Evolutionary conservation across 2,329 filamentous ascomycete genomes (phyloP), one percentile per base, ranked within the genome.

Genomic region (Exophiala lecanii-corni): DNA sequence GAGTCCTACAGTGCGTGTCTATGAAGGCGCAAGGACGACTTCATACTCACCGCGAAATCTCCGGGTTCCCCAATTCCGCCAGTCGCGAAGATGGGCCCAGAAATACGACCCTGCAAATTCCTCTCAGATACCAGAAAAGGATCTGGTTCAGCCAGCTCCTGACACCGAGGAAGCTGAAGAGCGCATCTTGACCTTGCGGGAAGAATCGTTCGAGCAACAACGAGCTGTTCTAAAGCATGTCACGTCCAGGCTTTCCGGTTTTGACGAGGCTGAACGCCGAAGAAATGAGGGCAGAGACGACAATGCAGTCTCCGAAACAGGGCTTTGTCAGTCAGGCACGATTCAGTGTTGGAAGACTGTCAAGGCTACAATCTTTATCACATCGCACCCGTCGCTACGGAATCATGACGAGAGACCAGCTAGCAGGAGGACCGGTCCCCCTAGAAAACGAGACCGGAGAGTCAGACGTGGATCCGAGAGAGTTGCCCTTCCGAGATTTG

Each of bases 191-290:
- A 39, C 44, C 12, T 37, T 44, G 21, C 47, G 47, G 35, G 44
- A 45, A 21, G 36, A 28, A 4, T 53, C 44, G n/a, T 50, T 53
- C 18, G 47, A 53, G 12, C 50, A 48, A 41, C 47, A 53, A 33
- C 44, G 47, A n/a, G 43, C 41, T 15, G 13, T 36, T 17, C 20
- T 19, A 19, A 51, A 36, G 28, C 26, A 39, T 13, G 25, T 36
- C 15, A 10, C 40, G 15, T 5, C 16, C 18, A 41, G 17, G 9
- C 32, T 19, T 16, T 15, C 35, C 7, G 15, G 23, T 20, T 17
- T 28, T 7, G 36, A 50, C 6, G 30, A 25, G 15, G 19, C 38
- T 9, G 21, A 18, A 23, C 39, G 36, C 16, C 19, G 36, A 21
- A 39, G 25, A 28, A 17, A 13, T 13, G 18, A 19, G 12, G 43